phyloP scores from a whole-genome alignment of 108 stramenopile species.

The Aureococcus anophagefferens region DNA sequence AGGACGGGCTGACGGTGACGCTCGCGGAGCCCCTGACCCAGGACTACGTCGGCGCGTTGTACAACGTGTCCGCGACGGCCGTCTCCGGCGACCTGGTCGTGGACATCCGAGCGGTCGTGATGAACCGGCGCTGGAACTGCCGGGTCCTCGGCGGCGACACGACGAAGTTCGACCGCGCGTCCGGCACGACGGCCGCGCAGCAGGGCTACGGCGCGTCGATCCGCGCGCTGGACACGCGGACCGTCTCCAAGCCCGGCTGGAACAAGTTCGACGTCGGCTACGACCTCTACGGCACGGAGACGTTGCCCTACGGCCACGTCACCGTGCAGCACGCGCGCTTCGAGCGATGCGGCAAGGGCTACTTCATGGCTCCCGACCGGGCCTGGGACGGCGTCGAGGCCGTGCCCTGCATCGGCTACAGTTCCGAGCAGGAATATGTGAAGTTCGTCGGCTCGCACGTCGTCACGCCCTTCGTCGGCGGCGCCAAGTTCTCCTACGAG shows the following conservation, averaged over 20 bases:
- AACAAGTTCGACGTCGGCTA: neutral
- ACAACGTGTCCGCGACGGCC: neutral
- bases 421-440: neutral
- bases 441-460: neutral
- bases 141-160: constrained; percentile 2
- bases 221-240: neutral
- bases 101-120: constrained; percentile 5
- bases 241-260: constrained; percentile 12
- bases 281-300: constrained; percentile 1
- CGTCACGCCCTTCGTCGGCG: neutral
- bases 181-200: neutral
- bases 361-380: neutral
- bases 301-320: neutral
- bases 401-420: neutral
- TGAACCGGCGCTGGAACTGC: neutral
- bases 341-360: constrained; percentile 1
- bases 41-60: neutral
- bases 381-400: neutral
- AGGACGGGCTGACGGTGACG: neutral
- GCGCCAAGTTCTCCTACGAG: neutral
- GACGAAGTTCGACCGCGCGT: neutral
- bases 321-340: neutral
- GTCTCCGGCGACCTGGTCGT: neutral
- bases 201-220: constrained; percentile 3
- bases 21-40: neutral